Percentiles rank a stretch among this genome's conserved stretches.
These are phyloP conservation scores for Anaeromyces robustus DNA, from an alignment of 192 early-diverging fungal genomes.

Conservation along the genomic window DNA sequence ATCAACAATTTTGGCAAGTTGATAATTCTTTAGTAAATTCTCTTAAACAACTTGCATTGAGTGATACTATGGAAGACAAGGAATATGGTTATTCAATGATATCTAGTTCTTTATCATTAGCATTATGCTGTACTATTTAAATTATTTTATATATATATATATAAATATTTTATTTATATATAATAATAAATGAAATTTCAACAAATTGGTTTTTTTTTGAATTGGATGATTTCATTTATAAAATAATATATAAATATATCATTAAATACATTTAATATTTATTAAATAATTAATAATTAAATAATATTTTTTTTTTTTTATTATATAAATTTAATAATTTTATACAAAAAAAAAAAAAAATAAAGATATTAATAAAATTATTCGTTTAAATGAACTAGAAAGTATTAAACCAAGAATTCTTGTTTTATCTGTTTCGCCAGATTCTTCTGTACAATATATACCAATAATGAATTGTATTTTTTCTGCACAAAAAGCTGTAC, in stretches of 20 bases:
- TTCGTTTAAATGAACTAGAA: constrained; percentile 28
- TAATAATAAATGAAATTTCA: too few relatives aligned
- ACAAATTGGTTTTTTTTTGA: too few relatives aligned
- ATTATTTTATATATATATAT: too few relatives aligned
- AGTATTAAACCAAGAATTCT: constrained; percentile 64
- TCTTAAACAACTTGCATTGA: constrained; percentile 9
- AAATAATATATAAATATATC: too few relatives aligned
- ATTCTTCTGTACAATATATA: constrained; percentile 80
- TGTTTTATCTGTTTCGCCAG: constrained; percentile 69
- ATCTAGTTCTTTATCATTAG: constrained; percentile 41
- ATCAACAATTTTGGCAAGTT: constrained; percentile 23
- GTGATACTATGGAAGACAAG: constrained; percentile 17
- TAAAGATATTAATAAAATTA: constrained; percentile 52
- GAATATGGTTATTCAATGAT: constrained; percentile 26
- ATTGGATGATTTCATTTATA: too few relatives aligned
- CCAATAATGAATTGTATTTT: constrained; percentile 97
- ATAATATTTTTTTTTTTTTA: neutral
- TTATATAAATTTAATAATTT: neutral
- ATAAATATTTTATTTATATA: too few relatives aligned
- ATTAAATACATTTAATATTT: too few relatives aligned
- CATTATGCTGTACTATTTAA: constrained; percentile 48
- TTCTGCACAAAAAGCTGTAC: constrained; percentile 72
- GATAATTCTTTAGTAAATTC: constrained; percentile 14
- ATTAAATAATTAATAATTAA: constrained; percentile 10
- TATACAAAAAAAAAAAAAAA: neutral